Evolutionary conservation across 495 filamentous ascomycete species (phyloP).

Genomic region (Rhypophila decipiens): DNA sequence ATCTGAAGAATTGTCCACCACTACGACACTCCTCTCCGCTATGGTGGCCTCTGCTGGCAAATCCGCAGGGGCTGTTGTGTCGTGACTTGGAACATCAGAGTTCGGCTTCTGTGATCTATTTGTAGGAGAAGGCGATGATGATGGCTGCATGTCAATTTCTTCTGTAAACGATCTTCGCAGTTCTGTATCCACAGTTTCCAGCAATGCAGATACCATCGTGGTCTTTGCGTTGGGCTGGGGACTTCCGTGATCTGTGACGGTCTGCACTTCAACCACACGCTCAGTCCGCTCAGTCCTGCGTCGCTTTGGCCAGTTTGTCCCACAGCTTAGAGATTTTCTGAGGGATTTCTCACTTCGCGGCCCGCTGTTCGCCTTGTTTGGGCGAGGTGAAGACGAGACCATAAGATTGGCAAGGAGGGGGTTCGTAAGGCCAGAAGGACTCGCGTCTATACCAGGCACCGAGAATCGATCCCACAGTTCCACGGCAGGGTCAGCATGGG

Average conservation of each 20-base stretch:
- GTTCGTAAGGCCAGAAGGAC: conserved; percentile 33
- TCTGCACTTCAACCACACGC: conserved; percentile 4
- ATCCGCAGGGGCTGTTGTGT: background rate
- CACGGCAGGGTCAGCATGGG: conserved; percentile 71
- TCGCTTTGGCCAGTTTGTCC: conserved; percentile 60
- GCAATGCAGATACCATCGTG: conserved; percentile 37
- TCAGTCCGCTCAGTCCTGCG: conserved; percentile 36
- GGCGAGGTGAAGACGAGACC: conserved; percentile 63
- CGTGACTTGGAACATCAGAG: background rate
- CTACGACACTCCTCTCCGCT: background rate
- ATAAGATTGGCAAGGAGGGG: conserved; percentile 56
- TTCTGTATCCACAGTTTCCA: conserved; percentile 37
- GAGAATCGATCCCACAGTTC: conserved; percentile 85
- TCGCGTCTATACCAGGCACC: conserved; percentile 24
- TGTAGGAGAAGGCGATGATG: conserved; percentile 26
- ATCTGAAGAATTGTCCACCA: conserved; percentile 34
- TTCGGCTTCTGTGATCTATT: conserved; percentile 10
- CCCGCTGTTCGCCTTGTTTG: conserved; percentile 39
- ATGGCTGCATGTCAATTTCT: conserved; percentile 15
- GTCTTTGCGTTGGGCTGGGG: conserved; percentile 40
- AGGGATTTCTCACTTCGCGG: conserved; percentile 47
- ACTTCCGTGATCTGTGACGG: no score
- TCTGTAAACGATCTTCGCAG: conserved; percentile 30
- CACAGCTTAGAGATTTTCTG: conserved; percentile 68
- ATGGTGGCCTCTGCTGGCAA: background rate